Conservation (phyloP, 108 stramenopile species). For the Hondaea fermentalgiana region DNA sequence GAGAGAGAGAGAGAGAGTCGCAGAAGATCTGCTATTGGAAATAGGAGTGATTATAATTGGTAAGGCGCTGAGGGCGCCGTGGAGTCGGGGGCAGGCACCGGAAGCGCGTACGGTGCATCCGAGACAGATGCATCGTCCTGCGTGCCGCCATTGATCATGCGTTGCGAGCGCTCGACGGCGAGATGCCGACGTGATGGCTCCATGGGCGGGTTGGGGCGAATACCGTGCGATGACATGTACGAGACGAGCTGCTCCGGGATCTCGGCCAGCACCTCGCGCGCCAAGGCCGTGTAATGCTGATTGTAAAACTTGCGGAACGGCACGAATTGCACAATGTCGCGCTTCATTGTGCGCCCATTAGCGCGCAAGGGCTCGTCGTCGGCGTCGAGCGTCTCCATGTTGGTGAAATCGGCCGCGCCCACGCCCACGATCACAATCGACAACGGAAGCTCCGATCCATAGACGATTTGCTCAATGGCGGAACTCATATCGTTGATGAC, state of each 20-base stretch:
- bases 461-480: slow-evolving; percentile 27
- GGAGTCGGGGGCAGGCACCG: background rate
- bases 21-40: too few species aligned
- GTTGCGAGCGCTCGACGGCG: background rate
- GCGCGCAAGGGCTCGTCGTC: background rate
- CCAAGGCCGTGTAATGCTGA: background rate
- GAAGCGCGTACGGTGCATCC: background rate
- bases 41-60: too few species aligned
- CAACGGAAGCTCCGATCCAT: slow-evolving; percentile 40
- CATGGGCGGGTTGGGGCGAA: background rate
- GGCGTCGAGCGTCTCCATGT: slow-evolving; percentile 31
- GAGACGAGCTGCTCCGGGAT: slow-evolving; percentile 2
- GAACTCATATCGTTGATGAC: slow-evolving; percentile 33
- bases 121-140: background rate
- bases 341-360: background rate
- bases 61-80: too few species aligned
- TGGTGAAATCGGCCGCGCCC: slow-evolving; percentile 38
- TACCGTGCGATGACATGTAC: background rate
- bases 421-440: slow-evolving; percentile 51
- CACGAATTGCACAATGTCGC: slow-evolving; percentile 56
- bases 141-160: background rate
- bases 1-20: too few species aligned
- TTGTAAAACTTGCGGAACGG: slow-evolving; percentile 31
- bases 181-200: background rate
- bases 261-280: background rate